Evolutionary conservation across 1,139 yeast species (phyloP).

Genomic region (Suhomyces wounanorum): DNA sequence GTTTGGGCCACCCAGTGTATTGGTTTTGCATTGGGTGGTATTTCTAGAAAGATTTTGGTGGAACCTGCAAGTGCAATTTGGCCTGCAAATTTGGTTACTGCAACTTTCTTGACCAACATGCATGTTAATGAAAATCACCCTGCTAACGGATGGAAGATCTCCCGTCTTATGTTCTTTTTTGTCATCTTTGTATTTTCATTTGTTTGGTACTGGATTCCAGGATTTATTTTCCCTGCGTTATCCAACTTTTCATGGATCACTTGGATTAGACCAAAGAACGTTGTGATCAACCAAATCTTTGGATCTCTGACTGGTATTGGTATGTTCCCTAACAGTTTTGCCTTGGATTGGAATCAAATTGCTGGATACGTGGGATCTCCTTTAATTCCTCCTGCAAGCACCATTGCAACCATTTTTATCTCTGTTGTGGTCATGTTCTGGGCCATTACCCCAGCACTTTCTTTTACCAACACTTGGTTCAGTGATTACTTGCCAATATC

Average conservation of each 20-base stretch:
- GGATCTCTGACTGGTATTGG: slow-evolving; percentile 66
- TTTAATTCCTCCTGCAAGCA: slow-evolving; percentile 64
- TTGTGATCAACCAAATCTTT: slow-evolving; percentile 60
- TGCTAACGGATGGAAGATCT: slow-evolving; percentile 46
- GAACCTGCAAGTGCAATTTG: slow-evolving; percentile 66
- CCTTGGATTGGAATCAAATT: slow-evolving; percentile 48
- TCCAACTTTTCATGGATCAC: slow-evolving; percentile 33
- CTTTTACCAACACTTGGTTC: slow-evolving; percentile 47
- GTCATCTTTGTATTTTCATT: slow-evolving; percentile 31
- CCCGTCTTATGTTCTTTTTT: slow-evolving; percentile 38
- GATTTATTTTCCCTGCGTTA: slow-evolving; percentile 29
- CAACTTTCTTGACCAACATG: slow-evolving; percentile 56
- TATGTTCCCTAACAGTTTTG: slow-evolving; percentile 52
- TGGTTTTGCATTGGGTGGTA: slow-evolving; percentile 70
- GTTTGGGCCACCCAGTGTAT: slow-evolving; percentile 59
- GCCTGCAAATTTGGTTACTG: slow-evolving; percentile 60
- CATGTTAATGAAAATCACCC: slow-evolving; percentile 61
- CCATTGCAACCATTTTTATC: slow-evolving; percentile 50
- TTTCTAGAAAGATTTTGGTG: slow-evolving; percentile 56
- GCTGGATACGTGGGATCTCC: slow-evolving; percentile 67
- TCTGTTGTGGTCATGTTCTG: slow-evolving; percentile 38
- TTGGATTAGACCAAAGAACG: slow-evolving; percentile 37
- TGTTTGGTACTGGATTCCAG: slow-evolving; percentile 48
- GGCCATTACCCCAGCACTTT: slow-evolving; percentile 43
- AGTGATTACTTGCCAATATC: slow-evolving; percentile 48